Evolutionary conservation across 352 stramenopile genomes (phyloP).

Genomic region (Globisporangium recalcitrans): DNA sequence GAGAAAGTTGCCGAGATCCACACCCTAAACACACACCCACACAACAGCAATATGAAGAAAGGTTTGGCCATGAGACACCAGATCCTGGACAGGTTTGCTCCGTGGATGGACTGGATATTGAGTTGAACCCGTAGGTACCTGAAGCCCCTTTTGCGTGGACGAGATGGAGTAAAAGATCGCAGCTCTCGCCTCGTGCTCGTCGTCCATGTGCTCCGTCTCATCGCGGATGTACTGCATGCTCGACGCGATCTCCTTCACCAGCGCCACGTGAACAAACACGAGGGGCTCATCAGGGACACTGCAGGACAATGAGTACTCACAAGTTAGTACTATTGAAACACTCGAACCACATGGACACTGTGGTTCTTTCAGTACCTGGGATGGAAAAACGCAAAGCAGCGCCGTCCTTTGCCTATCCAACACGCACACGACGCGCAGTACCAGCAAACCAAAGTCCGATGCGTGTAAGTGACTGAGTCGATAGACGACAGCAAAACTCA

Average conservation of each 20-base stretch:
- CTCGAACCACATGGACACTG: too few species aligned
- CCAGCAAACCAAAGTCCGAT: too few species aligned
- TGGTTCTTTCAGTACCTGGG: constrained; percentile 41
- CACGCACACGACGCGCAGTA: too few species aligned
- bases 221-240: constrained; percentile 91
- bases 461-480: too few species aligned
- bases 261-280: constrained; percentile 93
- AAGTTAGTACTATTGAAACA: not conserved
- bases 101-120: not conserved
- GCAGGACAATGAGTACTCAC: not conserved
- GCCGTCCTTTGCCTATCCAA: constrained; percentile 61
- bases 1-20: constrained; percentile 94
- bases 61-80: not conserved
- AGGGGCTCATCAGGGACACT: constrained; percentile 89
- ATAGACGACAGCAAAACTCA: too few species aligned
- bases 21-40: constrained; percentile 37
- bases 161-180: constrained; percentile 97
- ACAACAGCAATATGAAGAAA: not conserved
- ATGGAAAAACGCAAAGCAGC: constrained; percentile 95
- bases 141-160: constrained; percentile 87
- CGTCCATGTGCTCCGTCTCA: constrained; percentile 55
- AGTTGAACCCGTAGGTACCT: constrained; percentile 31
- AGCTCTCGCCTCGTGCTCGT: constrained; percentile 53
- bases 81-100: not conserved
- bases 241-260: constrained; percentile 84